Base-by-base conservation (phyloP, 2,329 filamentous ascomycete species). In the Cadophora gregata region DNA sequence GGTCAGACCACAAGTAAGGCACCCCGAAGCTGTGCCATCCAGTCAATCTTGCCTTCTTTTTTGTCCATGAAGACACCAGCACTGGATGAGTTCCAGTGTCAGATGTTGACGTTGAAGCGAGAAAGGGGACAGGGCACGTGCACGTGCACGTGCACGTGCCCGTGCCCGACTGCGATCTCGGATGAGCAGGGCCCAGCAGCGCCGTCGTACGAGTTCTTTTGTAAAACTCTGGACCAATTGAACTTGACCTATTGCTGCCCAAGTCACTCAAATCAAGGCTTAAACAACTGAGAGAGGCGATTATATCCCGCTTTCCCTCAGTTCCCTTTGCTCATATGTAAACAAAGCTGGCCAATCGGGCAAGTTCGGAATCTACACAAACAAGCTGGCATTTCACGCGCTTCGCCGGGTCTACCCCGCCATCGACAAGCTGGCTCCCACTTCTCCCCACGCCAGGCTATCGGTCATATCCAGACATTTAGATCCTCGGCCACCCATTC, bases 401-500 rank as follows among this genome's bases (percentile, higher is more conserved):
- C 61, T 71, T 62, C 70, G 68, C 29, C 61, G 66, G 53, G 56
- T 64, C 58, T 72, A 70, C 73, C 71, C 70, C 70, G 65, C 73
- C 67, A 72, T 71, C 53, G 66, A 47, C 66, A 73, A 71, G 33
- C 53, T 73, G 71, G 72, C 71, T 70, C 63, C 63, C 45, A 50
- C 42, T 47, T 31, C 68, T 56, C 60, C 66, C 56, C 68, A 69
- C 62, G 63, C 65, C n/a, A 70, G 79, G 58, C 73, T 80, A 24
- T 79, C 78, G 60, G 74, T 77, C 58, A 79, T 80, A 69, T 75
- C 78, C n/a, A 71, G 77, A 70, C 79, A 80, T 64, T 73, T 80
- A 47, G 69, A 72, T 68, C 72, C 74, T 70, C 70, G 73, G 69
- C 69, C 74, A 71, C 50, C 73, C 72, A 50, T 68, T 64, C 73